These are phyloP conservation scores for Clausena lansium DNA, from an alignment of 345 rosid genomes.

Conservation along the genomic window DNA sequence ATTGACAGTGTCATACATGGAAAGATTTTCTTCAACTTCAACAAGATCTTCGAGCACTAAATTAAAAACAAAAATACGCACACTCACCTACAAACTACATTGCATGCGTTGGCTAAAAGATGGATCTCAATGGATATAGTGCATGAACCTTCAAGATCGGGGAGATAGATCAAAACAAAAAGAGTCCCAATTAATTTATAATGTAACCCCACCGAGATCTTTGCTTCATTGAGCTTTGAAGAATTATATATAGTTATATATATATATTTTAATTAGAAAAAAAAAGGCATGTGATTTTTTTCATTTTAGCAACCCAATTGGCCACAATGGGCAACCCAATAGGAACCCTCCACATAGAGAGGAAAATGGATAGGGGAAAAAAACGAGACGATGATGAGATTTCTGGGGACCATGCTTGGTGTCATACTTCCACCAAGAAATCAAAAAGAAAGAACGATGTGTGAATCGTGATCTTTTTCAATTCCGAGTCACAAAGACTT, in stretches of 20 bases:
- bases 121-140: background rate
- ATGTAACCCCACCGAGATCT: background rate
- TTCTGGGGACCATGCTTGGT: background rate
- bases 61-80: background rate
- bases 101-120: background rate
- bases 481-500: background rate
- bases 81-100: background rate
- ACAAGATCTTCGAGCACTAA: background rate
- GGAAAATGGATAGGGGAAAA: background rate
- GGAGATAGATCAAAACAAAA: background rate
- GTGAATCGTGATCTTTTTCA: no score
- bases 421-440: slow-evolving; percentile 14
- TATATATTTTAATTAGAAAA: background rate
- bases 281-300: background rate
- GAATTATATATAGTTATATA: no score
- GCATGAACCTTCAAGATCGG: slow-evolving; percentile 12
- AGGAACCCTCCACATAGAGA: background rate
- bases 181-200: no score
- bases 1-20: background rate
- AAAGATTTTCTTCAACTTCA: background rate
- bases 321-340: background rate
- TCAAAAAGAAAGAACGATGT: background rate
- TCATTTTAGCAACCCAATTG: background rate
- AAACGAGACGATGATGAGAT: background rate
- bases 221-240: background rate